Evolutionary conservation across 129 eudicot species (phyloP).

Genomic region (Arctium minus): DNA sequence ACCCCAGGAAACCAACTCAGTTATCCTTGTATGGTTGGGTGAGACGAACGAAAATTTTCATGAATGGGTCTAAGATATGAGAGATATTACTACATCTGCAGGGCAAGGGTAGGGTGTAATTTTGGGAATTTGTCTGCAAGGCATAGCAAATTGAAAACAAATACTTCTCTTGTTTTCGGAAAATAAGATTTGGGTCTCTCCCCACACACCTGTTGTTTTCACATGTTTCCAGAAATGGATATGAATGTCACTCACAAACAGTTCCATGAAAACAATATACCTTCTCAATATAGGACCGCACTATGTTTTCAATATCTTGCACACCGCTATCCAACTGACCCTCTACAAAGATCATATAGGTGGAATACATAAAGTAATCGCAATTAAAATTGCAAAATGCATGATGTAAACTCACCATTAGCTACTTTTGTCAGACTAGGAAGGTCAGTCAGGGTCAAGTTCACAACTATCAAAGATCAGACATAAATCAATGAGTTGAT

Average conservation of each 20-base stretch:
- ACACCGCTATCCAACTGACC: conserved; percentile 88
- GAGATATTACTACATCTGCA: not conserved
- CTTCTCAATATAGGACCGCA: conserved; percentile 90
- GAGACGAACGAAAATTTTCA: not conserved
- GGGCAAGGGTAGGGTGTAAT: not conserved
- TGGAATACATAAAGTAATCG: not conserved
- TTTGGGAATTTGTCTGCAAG: too few relatives aligned
- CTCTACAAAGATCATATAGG: conserved; percentile 36
- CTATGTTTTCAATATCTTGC: conserved; percentile 88
- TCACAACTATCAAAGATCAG: conserved; percentile 68
- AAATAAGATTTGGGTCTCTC: too few relatives aligned
- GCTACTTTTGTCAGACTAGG: conserved; percentile 98
- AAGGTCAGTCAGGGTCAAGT: conserved; percentile 92
- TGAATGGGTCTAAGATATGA: not conserved
- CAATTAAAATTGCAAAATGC: conserved; percentile 1
- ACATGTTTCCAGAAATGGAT: not conserved
- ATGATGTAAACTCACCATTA: conserved; percentile 61
- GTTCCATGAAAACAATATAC: conserved; percentile 31
- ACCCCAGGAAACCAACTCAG: not conserved
- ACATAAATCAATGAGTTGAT: conserved; percentile 18
- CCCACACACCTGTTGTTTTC: not conserved
- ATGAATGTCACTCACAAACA: not conserved
- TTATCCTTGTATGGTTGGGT: not conserved
- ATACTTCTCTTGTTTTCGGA: not conserved
- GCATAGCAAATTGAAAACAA: not conserved